phyloP scores from a whole-genome alignment of 139 green algal genomes.

The Ettlia oleoabundans region DNA sequence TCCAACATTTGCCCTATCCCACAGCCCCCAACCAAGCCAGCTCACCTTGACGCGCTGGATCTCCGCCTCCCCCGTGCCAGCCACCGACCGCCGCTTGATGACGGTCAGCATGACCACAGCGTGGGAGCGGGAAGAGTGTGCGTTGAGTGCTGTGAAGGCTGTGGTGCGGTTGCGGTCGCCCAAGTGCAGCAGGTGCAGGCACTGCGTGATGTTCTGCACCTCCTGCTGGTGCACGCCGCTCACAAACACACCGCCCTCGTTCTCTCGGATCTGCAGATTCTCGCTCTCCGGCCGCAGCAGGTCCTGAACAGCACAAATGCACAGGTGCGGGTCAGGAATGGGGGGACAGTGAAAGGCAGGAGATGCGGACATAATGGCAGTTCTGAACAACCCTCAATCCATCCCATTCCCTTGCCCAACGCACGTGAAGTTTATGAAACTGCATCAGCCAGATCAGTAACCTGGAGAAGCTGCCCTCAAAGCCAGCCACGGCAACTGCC shows the following conservation, averaged over 20 bases:
- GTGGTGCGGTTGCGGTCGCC: constrained; percentile 77
- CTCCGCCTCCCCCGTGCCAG: constrained; percentile 1
- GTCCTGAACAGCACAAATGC: constrained; percentile 56
- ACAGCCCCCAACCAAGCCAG: no score
- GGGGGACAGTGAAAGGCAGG: background rate
- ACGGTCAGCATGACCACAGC: constrained; percentile 84
- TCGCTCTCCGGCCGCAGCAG: constrained; percentile 74
- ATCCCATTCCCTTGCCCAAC: no score
- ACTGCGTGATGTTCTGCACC: constrained; percentile 73
- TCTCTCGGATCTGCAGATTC: constrained; percentile 86
- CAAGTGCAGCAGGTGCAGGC: constrained; percentile 80
- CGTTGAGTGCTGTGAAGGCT: constrained; percentile 74
- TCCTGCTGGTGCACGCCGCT: constrained; percentile 71
- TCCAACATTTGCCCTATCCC: no score
- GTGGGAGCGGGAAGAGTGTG: constrained; percentile 79
- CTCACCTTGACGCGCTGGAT: constrained; percentile 38
- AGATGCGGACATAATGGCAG: no score
- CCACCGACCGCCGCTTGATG: constrained; percentile 62
- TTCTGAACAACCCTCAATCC: no score
- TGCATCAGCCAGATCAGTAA: no score
- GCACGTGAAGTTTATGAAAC: no score
- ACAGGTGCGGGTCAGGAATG: no score
- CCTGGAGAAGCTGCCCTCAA: no score
- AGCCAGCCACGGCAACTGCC: no score
- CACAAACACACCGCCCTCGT: constrained; percentile 80